A percentile compares a stretch with the other conserved stretches of the same genome.
phyloP scores from a whole-genome alignment of 1,284 basidiomycete species.

The Moniliella sp. region DNA sequence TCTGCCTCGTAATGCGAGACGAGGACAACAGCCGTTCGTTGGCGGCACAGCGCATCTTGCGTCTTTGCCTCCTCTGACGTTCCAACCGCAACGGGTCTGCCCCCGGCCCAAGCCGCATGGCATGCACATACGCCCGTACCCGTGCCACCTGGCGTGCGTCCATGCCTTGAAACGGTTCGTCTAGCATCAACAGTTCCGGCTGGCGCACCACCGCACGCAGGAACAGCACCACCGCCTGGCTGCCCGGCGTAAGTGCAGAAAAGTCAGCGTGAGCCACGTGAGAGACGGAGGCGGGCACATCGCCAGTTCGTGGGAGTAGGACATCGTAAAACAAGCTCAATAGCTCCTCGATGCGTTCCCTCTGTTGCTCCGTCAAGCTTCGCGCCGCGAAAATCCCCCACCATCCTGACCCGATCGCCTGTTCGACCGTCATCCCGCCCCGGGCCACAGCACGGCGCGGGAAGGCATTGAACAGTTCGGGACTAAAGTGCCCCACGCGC shows the following conservation, averaged over 20 bases:
- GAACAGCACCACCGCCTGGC: slow-evolving; percentile 23
- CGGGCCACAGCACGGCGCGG: slow-evolving; percentile 37
- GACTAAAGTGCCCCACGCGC: slow-evolving; percentile 50
- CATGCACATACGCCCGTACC: slow-evolving; percentile 13
- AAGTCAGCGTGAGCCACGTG: slow-evolving; percentile 7
- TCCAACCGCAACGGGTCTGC: slow-evolving; percentile 1
- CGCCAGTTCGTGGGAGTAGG: no score
- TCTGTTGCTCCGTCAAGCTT: slow-evolving; percentile 3
- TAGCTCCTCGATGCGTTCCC: slow-evolving; percentile 5
- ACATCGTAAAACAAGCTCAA: slow-evolving; percentile 11
- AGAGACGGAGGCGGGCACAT: no score
- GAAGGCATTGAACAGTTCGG: slow-evolving; percentile 75
- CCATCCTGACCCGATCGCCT: slow-evolving; percentile 21
- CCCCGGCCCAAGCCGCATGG: neutral
- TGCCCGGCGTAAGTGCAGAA: slow-evolving; percentile 11
- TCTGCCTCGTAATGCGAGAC: slow-evolving; percentile 30
- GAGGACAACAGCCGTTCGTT: slow-evolving; percentile 11
- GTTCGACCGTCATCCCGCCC: slow-evolving; percentile 18
- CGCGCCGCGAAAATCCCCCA: slow-evolving; percentile 18
- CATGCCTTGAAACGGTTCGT: slow-evolving; percentile 33
- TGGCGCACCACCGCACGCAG: slow-evolving; percentile 18
- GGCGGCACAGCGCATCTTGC: slow-evolving; percentile 4
- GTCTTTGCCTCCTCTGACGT: neutral
- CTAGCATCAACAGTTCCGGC: slow-evolving; percentile 20
- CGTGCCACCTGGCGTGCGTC: slow-evolving; percentile 11